Evolutionary conservation across 2,329 filamentous ascomycete genomes (phyloP).

Genomic region (Venturia aucupariae): DNA sequence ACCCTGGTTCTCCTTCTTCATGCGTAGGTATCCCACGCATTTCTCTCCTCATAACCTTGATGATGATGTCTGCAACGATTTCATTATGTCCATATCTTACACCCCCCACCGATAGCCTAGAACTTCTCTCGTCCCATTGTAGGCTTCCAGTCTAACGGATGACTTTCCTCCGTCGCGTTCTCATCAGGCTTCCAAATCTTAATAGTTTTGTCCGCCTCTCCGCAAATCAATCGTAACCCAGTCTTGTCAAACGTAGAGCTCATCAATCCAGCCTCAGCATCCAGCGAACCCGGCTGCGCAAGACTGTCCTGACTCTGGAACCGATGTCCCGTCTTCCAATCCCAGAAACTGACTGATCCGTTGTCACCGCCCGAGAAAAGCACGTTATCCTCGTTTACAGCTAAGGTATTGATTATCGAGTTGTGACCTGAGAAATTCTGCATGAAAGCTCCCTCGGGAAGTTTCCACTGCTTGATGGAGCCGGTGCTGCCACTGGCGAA

Average conservation of each 20-base stretch:
- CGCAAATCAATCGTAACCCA: slow-evolving; percentile 80
- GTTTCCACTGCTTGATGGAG: slow-evolving; percentile 99
- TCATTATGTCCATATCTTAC: background rate
- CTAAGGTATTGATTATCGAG: slow-evolving; percentile 86
- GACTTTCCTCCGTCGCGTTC: slow-evolving; percentile 78
- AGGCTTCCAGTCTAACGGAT: slow-evolving; percentile 89
- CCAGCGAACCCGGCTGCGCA: slow-evolving; percentile 85
- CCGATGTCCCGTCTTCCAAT: slow-evolving; percentile 92
- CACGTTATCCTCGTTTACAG: slow-evolving; percentile 91
- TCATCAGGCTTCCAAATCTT: slow-evolving; percentile 97
- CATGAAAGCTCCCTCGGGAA: slow-evolving; percentile 96
- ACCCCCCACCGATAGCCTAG: background rate
- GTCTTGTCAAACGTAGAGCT: slow-evolving; percentile 86
- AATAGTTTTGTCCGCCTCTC: slow-evolving; percentile 94
- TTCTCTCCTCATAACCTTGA: background rate
- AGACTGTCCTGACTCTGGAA: slow-evolving; percentile 87
- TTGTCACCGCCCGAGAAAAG: slow-evolving; percentile 92
- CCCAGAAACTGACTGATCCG: slow-evolving; percentile 94
- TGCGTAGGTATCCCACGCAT: background rate
- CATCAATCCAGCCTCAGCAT: slow-evolving; percentile 93
- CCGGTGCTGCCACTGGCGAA: slow-evolving; percentile 88
- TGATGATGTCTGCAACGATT: background rate
- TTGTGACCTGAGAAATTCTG: slow-evolving; percentile 98
- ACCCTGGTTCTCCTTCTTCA: background rate
- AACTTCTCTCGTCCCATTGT: slow-evolving; percentile 67